Evolutionary conservation across 2,329 filamentous ascomycete species (phyloP), one percentile per base, ranked within the genome.

Genomic region (Elsinoe fawcettii): DNA sequence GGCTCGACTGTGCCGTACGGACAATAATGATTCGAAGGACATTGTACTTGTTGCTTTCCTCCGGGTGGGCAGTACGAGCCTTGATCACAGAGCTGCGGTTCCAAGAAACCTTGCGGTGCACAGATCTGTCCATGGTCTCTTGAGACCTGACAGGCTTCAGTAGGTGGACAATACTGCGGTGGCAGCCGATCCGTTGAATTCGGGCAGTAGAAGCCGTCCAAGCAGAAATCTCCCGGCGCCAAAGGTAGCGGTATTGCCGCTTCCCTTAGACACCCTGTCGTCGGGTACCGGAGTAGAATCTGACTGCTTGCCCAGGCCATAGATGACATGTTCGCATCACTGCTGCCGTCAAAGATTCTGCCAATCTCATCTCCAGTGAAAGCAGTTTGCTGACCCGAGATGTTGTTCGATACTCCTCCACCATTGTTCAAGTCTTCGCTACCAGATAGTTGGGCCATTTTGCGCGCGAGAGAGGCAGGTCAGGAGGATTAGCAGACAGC

Each of bases 21-120:
- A 59, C 80, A 82, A 60, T 77, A 82, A 2, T 70, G 70, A 22
- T 78, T 78, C 7, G 67, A 59, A 0, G 77, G 77, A 54, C 80
- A 82, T 8, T 59, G 51, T 3, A 75, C 61, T 43, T 70, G 71
- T 56, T 74, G 63, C 41, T 67, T 73, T 8, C 75, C 75, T 2
- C 64, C 63, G 5, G 61, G 64, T 1, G 78, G 78, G 51, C 80
- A 82, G 60, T 80, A 81, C 53, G 66, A 70, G 2, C 79, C 79
- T 36, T 71, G 61, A 39, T 71, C 70, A 62, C 79, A 82, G 6
- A 81, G 65, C 2, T 77, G 68, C 1, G 80, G 80, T 60, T 82
- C 80, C 54, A 77, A 76, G 1, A 60, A 32, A 9, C 67, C 67
- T 58, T 70, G 67, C 63, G 71, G 14, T 72, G 65, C 55, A 55